Base-by-base conservation (phyloP, 2,329 filamentous ascomycete genomes). In the Aspergillus piperis region DNA sequence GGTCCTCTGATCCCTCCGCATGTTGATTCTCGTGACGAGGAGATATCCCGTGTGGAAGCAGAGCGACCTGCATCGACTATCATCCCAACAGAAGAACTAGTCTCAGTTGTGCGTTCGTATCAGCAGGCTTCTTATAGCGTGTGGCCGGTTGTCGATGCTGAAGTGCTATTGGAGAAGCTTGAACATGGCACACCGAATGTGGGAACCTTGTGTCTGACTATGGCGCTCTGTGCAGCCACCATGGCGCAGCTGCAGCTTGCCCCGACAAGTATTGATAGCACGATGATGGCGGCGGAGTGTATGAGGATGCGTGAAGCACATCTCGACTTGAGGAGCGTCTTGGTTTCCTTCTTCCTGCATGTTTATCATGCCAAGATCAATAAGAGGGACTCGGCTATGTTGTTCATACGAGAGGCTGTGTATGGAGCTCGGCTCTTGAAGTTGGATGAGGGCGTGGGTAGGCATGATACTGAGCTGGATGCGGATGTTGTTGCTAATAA, bases 311-410 rank as follows among this genome's bases (percentile, higher is more conserved):
- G 70, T 30, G 61, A 64, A 7, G 54, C 61, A 25, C 44, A 68
- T 54, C 60, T 66, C 3, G 64, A 72, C 47, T 19, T 66, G 8
- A 64, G 60, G 25, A 63, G 64, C 51, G 53, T 70, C 4, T 60
- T 73, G 27, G 62, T 65, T 15, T 72, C 71, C 1, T 72, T 73
- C 57, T 73, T 73, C 30, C 61, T 73, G 53, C 71, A 73, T 64
- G 71, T 73, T 3, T 71, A 72, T 51, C 65, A 73, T 61, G 71
- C 71, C 15, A 73, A 73, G 56, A 62, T 66, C 21, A 71, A 73
- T n/a, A 63, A 67, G 55, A 63, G 66, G 8, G 67, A 64, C 8
- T 67, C 65, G 15, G 71, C 71, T 1, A 68, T 72, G 69, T 66
- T 69, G 62, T 73, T 69, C 21, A 69, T 71, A 13, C 70, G 72